phyloP scores from a whole-genome alignment of 768 basidiomycete genomes.

The Lactifluus piperatus region DNA sequence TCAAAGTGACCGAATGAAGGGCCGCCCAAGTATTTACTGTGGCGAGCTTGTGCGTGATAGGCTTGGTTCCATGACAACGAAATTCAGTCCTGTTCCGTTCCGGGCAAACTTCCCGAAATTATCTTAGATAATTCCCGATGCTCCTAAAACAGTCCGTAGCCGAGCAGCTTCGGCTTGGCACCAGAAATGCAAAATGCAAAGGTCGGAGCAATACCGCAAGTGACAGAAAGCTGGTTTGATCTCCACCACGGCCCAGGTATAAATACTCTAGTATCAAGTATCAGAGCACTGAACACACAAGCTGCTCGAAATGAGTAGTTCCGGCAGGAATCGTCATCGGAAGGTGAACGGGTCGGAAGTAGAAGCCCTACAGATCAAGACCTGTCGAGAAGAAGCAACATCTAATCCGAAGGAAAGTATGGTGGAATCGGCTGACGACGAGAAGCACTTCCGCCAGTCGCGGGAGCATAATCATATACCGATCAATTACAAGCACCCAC shows the following conservation, averaged over 20 bases:
- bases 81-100: too few species aligned
- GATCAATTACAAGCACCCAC: too few species aligned
- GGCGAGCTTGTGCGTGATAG: too few species aligned
- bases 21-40: too few species aligned
- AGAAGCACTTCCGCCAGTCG: neutral
- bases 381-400: too few species aligned
- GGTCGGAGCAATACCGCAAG: neutral
- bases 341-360: neutral
- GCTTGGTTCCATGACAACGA: too few species aligned
- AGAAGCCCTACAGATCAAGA: neutral
- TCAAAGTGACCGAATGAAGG: too few species aligned
- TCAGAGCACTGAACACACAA: too few species aligned
- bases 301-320: neutral
- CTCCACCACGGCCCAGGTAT: too few species aligned
- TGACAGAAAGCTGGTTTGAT: too few species aligned
- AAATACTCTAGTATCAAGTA: neutral
- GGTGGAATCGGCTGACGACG: neutral
- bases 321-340: neutral
- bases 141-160: neutral
- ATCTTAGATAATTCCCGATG: neutral
- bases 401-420: too few species aligned
- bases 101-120: too few species aligned
- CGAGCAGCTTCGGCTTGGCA: neutral
- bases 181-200: neutral
- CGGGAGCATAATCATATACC: neutral